A percentile compares a stretch with the other conserved stretches of the same genome.
Conservation (phyloP, 129 eudicot genomes). For the Heracleum sosnowskyi region DNA sequence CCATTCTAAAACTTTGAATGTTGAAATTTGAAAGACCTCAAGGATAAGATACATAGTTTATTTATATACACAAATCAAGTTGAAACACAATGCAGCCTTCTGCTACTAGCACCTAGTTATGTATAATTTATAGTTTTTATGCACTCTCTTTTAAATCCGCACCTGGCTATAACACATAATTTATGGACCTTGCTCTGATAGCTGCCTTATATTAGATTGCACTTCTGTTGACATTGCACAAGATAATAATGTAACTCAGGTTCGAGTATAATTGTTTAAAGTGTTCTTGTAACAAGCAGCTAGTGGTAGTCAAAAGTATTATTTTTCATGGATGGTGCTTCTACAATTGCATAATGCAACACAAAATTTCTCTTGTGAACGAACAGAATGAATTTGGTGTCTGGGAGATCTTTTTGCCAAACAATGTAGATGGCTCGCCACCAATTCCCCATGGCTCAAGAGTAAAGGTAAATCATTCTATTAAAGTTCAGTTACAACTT, state of each 20-base stretch:
- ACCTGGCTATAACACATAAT: not conserved
- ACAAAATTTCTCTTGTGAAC: not conserved
- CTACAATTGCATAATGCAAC: not conserved
- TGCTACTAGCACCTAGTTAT: not conserved
- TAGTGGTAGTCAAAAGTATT: not conserved
- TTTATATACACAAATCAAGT: not conserved
- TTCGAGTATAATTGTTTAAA: too few relatives aligned
- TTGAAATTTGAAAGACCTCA: not conserved
- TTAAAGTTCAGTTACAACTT: not conserved
- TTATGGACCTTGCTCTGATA: not conserved
- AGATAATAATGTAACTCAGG: not conserved
- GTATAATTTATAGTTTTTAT: not conserved
- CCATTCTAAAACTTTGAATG: too few relatives aligned
- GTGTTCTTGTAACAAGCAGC: not conserved
- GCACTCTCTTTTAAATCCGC: not conserved
- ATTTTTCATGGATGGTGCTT: not conserved
- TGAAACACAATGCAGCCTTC: not conserved
- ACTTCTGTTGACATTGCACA: not conserved
- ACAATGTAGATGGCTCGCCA: slow-evolving; percentile 91
- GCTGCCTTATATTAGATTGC: not conserved
- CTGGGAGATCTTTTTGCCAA: slow-evolving; percentile 98
- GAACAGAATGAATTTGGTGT: slow-evolving; percentile 85
- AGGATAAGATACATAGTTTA: not conserved
- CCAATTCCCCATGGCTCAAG: slow-evolving; percentile 96
- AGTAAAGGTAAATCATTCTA: slow-evolving; percentile 56